A percentile compares a stretch with the other conserved stretches of the same genome.
phyloP scores from a whole-genome alignment of 2,329 filamentous ascomycete genomes.

The Scytalidium lignicola region DNA sequence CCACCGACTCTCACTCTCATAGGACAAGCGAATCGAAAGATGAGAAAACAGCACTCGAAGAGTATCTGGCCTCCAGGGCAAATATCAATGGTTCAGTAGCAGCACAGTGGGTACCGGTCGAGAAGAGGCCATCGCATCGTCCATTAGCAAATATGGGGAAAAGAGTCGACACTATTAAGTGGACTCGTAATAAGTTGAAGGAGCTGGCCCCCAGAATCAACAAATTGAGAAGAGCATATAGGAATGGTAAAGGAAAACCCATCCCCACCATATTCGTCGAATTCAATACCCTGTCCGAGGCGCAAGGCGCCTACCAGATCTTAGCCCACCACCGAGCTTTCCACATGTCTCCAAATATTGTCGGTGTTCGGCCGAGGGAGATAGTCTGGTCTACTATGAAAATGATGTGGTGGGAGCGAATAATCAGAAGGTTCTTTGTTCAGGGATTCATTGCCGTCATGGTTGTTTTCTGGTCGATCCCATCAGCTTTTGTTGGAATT shows the following conservation, averaged over 20 bases:
- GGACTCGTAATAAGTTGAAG: slow-evolving; percentile 28
- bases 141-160: slow-evolving; percentile 31
- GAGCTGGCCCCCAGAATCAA: slow-evolving; percentile 25
- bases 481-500: slow-evolving; percentile 58
- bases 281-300: slow-evolving; percentile 55
- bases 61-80: slow-evolving; percentile 11
- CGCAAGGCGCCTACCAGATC: slow-evolving; percentile 59
- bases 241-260: slow-evolving; percentile 44
- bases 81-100: slow-evolving; percentile 31
- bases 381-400: slow-evolving; percentile 63
- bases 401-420: slow-evolving; percentile 57
- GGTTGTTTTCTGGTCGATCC: slow-evolving; percentile 65
- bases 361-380: slow-evolving; percentile 55
- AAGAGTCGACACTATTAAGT: slow-evolving; percentile 33
- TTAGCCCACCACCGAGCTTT: slow-evolving; percentile 58
- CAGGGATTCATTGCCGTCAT: slow-evolving; percentile 49
- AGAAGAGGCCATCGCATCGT: slow-evolving; percentile 27
- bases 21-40: not conserved
- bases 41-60: not conserved
- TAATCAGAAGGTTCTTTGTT: slow-evolving; percentile 47
- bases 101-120: slow-evolving; percentile 29
- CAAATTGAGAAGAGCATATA: slow-evolving; percentile 26
- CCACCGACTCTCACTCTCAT: not conserved
- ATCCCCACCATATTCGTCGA: slow-evolving; percentile 62
- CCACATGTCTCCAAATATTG: slow-evolving; percentile 60